A percentile compares a stretch with the other conserved stretches of the same genome.
Conservation (phyloP, 2,329 filamentous ascomycete genomes). For the Lasiodiplodia sp. region DNA sequence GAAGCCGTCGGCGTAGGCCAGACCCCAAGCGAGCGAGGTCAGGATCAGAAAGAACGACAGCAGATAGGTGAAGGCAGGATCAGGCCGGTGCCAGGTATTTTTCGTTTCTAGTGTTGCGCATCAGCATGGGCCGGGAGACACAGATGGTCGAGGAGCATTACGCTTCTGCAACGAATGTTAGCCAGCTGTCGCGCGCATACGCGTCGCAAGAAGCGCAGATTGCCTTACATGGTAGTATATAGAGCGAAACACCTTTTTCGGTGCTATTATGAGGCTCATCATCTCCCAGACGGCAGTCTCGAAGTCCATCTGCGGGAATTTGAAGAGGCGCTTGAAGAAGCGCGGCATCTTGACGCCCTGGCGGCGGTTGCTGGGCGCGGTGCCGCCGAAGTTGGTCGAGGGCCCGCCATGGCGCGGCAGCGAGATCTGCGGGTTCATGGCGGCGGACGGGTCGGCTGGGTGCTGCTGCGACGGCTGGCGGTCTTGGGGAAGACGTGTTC, state of each 20-base stretch:
- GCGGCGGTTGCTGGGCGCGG: conserved; percentile 57
- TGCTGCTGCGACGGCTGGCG: not conserved
- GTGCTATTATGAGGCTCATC: conserved; percentile 71
- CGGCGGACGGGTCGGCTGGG: conserved; percentile 1
- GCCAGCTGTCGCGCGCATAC: conserved; percentile 15
- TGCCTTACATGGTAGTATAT: conserved; percentile 70
- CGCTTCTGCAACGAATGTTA: conserved; percentile 46
- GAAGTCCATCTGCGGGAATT: conserved; percentile 78
- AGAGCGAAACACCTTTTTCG: conserved; percentile 74
- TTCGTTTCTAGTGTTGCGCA: conserved; percentile 63
- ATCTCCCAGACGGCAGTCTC: conserved; percentile 78
- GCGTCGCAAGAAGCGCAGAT: conserved; percentile 11
- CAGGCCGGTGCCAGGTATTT: conserved; percentile 73
- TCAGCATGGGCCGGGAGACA: conserved; percentile 24
- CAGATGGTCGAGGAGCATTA: conserved; percentile 32
- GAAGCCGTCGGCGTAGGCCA: conserved; percentile 59
- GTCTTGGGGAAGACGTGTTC: conserved; percentile 1
- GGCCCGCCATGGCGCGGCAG: conserved; percentile 63
- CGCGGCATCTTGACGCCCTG: conserved; percentile 67
- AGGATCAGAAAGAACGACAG: conserved; percentile 69
- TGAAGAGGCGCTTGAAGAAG: conserved; percentile 74
- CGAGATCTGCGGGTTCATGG: conserved; percentile 67
- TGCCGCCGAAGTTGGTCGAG: conserved; percentile 58
- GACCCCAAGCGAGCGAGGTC: conserved; percentile 64
- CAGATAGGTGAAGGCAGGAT: conserved; percentile 74